Conservation (phyloP, 1,284 basidiomycete genomes). For the Phellinidium pouzarii region DNA sequence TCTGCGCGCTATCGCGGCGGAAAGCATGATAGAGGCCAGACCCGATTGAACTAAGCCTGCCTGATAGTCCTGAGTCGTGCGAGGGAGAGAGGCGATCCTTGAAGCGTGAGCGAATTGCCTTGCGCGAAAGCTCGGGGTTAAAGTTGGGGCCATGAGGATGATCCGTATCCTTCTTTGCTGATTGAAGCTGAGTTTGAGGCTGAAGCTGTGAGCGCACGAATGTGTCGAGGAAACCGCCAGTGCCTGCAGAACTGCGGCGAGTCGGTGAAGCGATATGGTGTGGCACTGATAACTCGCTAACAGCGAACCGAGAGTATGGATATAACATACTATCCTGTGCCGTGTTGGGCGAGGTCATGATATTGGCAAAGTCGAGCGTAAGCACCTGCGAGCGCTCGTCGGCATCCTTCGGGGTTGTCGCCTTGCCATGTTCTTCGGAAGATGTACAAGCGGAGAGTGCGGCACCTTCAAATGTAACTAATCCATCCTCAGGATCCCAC, state of each 20-base stretch:
- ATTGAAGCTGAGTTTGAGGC: neutral
- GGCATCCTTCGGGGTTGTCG: conserved; percentile 9
- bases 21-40: conserved; percentile 1
- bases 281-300: conserved; percentile 6
- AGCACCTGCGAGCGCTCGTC: conserved; percentile 16
- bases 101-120: neutral
- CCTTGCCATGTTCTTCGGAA: conserved; percentile 2
- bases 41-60: neutral
- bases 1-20: neutral
- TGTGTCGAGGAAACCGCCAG: conserved; percentile 10
- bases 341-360: conserved; percentile 11
- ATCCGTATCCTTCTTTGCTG: too few species aligned
- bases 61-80: conserved; percentile 1
- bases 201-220: conserved; percentile 7
- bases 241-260: conserved; percentile 16
- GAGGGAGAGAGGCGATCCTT: conserved; percentile 8
- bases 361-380: conserved; percentile 8
- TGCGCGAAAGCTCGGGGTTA: neutral
- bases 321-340: conserved; percentile 12
- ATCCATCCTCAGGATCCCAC: conserved; percentile 50
- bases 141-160: too few species aligned
- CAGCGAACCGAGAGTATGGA: conserved; percentile 12
- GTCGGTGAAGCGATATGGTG: conserved; percentile 4
- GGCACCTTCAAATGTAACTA: conserved; percentile 49
- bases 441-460: conserved; percentile 27